Evolutionary conservation across 768 basidiomycete genomes (phyloP), one percentile per base, ranked within the genome.

Genomic region (Russula olivacea): DNA sequence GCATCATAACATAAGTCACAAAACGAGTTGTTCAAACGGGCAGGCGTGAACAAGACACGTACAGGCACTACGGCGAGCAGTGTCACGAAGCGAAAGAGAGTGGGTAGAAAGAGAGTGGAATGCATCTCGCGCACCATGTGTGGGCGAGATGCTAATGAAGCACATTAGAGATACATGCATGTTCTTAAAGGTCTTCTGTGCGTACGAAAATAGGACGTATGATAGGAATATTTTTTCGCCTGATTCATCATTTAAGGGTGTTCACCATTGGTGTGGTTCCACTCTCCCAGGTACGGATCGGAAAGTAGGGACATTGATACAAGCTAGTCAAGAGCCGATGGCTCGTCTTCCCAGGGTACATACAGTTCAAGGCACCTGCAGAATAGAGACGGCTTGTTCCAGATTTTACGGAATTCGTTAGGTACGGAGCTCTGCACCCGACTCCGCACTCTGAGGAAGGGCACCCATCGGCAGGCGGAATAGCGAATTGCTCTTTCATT

Each of bases 121-220:
- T 48, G 63, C 63, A 64, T 64, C 63, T 59, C 60, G 53, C 54
- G 47, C 63, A 50, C 54, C 38, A 53, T 34, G 40, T 64, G 19
- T 50, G 63, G 58, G 57, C 12, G 54, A 50, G 48, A 60, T 8
- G 48, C 32, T 50, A 17, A 51, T 49, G 48, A 38, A 2, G 19
- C 54, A 34, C 36, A 53, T 21, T 43, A 30, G 30, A 21, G 30
- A 45, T 15, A 11, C 17, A 45, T 41, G 28, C 30, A 59, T 32
- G 32, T 55, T 60, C 63, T 64, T 64, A 64, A 61, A 60, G 48
- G 58, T 30, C 32, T 40, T 43, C 53, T n/a, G 48, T 38, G 19
- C 34, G 54, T n/a, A 41, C n/a, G 2, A 55, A 58, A 50, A 34
- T 25, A 28, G 58, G 58, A 19, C 4, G 30, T 49, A 50, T 60